Base-by-base conservation (phyloP, 768 basidiomycete species). In the Tremella yokohamensis region DNA sequence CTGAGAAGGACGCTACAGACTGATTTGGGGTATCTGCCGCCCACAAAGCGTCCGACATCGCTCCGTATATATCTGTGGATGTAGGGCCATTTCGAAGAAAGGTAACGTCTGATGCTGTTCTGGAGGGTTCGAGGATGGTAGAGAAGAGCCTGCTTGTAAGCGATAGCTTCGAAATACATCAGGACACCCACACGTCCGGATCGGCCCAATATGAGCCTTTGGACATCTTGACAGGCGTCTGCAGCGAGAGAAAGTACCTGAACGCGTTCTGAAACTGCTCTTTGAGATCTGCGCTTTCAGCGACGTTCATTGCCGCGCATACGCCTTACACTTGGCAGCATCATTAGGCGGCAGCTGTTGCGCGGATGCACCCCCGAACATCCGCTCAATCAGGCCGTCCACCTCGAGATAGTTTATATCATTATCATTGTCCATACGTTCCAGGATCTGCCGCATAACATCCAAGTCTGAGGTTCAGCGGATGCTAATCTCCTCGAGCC, bases 301-400 rank as follows among this genome's bases (percentile, higher is more conserved):
- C 22, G 16, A 25, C 39, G 42, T 45, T 22, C n/a, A 45, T 45
- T 34, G 4, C 7, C 4, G 42, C 18, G n/a, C 15, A 45, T 8
- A 45, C 42, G 42, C 52, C 65, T 45, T 40, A 63, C 65, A 56
- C 3, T 42, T 55, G 8, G 56, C 38, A 34, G 56, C 34, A 16
- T 54, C 40, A n/a, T 20, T 49, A 2, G 69, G 69, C 3, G 69
- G 69, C 22, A 70, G 56, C 49, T 70, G 69, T 18, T 49, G 25
- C 3, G 56, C 52, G 25, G 59, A 55, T 26, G 19, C 15, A 2
- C 58, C 48, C 12, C 47, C 48, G 24, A 58, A 44, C 7, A 64
- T n/a, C 9, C 34, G 40, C 20, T 44, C 44, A 16, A 67, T n/a
- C 16, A 52, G 15, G 8, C 65, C 54, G 26, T 70, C 65, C 3